Conservation (phyloP, 78 protist species). For the Dictyostelium purpureum region DNA sequence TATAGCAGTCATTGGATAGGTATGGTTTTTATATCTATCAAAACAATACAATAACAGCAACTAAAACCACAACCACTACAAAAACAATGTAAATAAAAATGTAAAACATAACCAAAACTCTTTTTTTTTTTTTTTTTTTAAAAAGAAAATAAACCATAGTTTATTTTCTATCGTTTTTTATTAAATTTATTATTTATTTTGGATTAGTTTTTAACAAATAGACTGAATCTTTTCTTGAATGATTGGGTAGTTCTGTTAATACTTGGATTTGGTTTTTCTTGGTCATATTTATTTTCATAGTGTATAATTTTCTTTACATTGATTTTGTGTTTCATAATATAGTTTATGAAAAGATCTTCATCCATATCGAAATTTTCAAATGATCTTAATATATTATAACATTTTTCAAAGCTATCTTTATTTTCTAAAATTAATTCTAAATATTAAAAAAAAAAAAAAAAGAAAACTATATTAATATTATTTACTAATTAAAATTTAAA, state of each 20-base stretch:
- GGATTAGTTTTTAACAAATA: too few relatives aligned
- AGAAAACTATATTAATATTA: background rate
- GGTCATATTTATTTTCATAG: conserved; percentile 9
- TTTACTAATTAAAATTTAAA: background rate
- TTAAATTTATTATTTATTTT: background rate
- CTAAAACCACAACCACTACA: background rate
- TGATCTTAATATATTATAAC: background rate
- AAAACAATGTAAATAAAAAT: conserved; percentile 5
- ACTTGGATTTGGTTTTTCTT: background rate
- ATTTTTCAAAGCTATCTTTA: conserved; percentile 35
- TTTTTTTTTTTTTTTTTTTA: too few relatives aligned
- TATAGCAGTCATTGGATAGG: too few relatives aligned
- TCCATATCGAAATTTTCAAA: background rate
- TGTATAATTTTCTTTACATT: conserved; percentile 3
- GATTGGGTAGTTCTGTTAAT: too few relatives aligned
- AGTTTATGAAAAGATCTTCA: conserved; percentile 27
- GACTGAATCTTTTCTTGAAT: too few relatives aligned
- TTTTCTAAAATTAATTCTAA: conserved; percentile 17
- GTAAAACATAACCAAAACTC: background rate
- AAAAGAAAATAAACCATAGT: too few relatives aligned
- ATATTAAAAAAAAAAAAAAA: background rate
- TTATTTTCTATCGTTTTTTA: background rate
- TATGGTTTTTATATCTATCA: too few relatives aligned
- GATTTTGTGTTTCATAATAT: conserved; percentile 12
- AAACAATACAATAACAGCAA: background rate